Base-by-base conservation (phyloP, 768 basidiomycete genomes). In the Suillus americanus region DNA sequence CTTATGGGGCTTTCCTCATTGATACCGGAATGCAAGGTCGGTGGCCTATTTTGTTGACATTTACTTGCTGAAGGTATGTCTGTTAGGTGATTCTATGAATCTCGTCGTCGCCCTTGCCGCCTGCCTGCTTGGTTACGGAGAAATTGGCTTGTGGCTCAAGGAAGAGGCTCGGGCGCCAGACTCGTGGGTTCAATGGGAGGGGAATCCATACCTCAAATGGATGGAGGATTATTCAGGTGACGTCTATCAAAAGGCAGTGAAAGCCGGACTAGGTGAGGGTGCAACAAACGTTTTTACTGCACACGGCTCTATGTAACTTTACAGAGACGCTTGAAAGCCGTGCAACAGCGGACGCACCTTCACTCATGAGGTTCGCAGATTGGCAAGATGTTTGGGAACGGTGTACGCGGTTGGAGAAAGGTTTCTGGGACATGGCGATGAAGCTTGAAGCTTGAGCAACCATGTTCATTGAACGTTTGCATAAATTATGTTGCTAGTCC, bases 91-190 rank as follows among this genome's bases (percentile, higher is more conserved):
- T 71, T 74, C 84, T 5, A 83, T 85, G 41, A 89, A 85, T 65
- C 78, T 96, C 6, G 72, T 90, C n/a, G 88, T 97, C 78, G 90
- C 92, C 0, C 82, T 95, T 1, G 87, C 91, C 12, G 89, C 92
- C 9, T 98, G 96, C 73, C 80, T 97, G 10, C 78, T 97, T 0
- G 96, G 95, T 3, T 98, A 97, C 72, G 95, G 95, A 13, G 92
- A 97, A 73, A 93, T 95, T 0, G 95, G 95, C 1, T 77, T 93
- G 46, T 92, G 94, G 89, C 78, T 98, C 38, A 83, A 87, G 73
- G 85, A 82, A 41, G 82, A 89, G 65, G 83, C 81, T 7, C 1
- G 71, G 79, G 41, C 70, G 68, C 46, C 79, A 77, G 12, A 73
- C 69, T n/a, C 78, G 25, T 88, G 87, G 83, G 84, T 90, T 23